Conservation (phyloP, 1,284 basidiomycete genomes). For the Xerocomus minutiporus region DNA sequence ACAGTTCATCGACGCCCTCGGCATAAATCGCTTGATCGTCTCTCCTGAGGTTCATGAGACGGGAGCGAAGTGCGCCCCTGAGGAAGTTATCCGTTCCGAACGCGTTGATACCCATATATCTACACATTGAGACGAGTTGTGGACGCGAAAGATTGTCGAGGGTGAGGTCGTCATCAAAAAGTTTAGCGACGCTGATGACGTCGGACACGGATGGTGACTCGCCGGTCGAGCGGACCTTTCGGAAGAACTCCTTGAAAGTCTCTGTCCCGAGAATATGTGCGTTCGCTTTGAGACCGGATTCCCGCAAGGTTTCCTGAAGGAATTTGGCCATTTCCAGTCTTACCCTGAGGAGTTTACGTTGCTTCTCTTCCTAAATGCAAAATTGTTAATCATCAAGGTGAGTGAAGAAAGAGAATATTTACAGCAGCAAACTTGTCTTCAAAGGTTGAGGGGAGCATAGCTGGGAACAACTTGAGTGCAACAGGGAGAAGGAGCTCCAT, state of each 20-base stretch:
- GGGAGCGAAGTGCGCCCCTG: conserved; percentile 85
- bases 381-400: background rate
- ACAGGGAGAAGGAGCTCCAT: conserved; percentile 98
- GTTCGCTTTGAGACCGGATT: conserved; percentile 90
- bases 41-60: conserved; percentile 79
- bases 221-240: conserved; percentile 94
- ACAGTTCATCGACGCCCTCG: conserved; percentile 91
- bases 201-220: conserved; percentile 88
- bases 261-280: conserved; percentile 88
- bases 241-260: conserved; percentile 99
- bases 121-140: conserved; percentile 94
- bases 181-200: conserved; percentile 90
- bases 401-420: conserved; percentile 27
- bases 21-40: conserved; percentile 91
- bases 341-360: conserved; percentile 91
- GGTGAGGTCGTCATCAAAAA: conserved; percentile 97
- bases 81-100: conserved; percentile 99
- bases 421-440: conserved; percentile 94
- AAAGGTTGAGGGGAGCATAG: conserved; percentile 98
- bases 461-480: conserved; percentile 95
- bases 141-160: conserved; percentile 97
- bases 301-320: conserved; percentile 93
- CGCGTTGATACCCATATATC: conserved; percentile 97
- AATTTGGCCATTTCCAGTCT: conserved; percentile 99
- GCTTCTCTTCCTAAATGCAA: conserved; percentile 83